Base-by-base conservation (phyloP, 148 eudicot genomes). In the Amaranthus palmeri region DNA sequence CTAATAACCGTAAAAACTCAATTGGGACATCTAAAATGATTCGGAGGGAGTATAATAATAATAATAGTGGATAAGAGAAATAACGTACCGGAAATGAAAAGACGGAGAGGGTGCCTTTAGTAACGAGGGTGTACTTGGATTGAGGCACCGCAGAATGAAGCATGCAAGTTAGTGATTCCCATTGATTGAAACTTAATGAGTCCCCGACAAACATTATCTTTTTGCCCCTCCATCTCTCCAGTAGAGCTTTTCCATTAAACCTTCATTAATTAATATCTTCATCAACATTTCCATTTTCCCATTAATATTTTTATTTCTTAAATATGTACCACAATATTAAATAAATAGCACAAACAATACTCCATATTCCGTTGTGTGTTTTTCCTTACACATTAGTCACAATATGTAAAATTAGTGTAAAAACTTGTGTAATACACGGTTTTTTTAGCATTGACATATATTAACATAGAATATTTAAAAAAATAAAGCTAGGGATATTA, bases 161-260 rank as follows among this genome's bases (percentile, higher is more conserved):
- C 87, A 86, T 79, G 72, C 93, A 88, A 0, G 83, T 75, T 0
- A 88, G 78, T 12, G 93, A 88, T 70, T 86, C 81, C 90, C 90
- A 88, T 36, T 86, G 88, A 64, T 86, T 88, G 51, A 70, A 81
- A 77, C 93, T 86, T 61, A 88, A 57, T 1, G 93, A 88, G 61
- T 88, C 92, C n/a, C 92, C 92, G 8, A 88, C 92, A 67, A 88
- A 85, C 92, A 88, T 78, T 13, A 88, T 75, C 77, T 78, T 86
- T 58, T 86, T 88, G 7, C 88, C 88, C 43, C 80, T 82, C 66
- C 70, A 80, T 70, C 61, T 83, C 69, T 82, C 73, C 82, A 88
- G 50, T 17, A 88, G 77, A 53, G 80, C 82, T 69, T 42, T 36
- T 2, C 87, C 93, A 60, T 85, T 36, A 69, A 88, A 88, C 65